Evolutionary conservation across 2,329 filamentous ascomycete species (phyloP).

Genomic region (Botrytis aclada): DNA sequence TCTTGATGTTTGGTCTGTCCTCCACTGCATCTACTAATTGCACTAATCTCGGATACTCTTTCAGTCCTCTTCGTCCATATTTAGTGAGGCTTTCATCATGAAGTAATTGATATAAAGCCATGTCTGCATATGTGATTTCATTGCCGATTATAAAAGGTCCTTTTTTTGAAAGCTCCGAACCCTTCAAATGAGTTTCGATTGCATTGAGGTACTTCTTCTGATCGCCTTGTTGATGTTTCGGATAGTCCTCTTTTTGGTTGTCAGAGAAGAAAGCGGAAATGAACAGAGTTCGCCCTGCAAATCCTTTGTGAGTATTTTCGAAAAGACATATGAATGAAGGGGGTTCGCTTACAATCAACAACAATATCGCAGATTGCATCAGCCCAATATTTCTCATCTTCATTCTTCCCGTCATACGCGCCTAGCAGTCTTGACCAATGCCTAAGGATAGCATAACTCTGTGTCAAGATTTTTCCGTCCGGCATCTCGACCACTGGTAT

Average conservation of each 20-base stretch:
- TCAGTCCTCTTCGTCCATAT: slow-evolving; percentile 31
- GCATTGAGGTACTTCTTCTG: slow-evolving; percentile 22
- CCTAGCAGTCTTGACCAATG: slow-evolving; percentile 35
- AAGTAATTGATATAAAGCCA: slow-evolving; percentile 33
- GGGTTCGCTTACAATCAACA: slow-evolving; percentile 14
- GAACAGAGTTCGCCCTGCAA: slow-evolving; percentile 5
- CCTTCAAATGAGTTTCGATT: slow-evolving; percentile 39
- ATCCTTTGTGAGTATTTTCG: not conserved
- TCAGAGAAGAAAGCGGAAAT: not conserved
- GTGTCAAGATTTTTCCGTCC: slow-evolving; percentile 36
- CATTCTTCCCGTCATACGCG: slow-evolving; percentile 35
- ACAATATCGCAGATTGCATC: slow-evolving; percentile 38
- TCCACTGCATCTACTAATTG: slow-evolving; percentile 34
- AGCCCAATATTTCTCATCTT: slow-evolving; percentile 38
- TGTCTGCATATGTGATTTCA: slow-evolving; percentile 36
- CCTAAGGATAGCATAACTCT: slow-evolving; percentile 37
- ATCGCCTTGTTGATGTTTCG: slow-evolving; percentile 1
- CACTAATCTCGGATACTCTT: slow-evolving; percentile 33
- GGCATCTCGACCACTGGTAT: slow-evolving; percentile 35
- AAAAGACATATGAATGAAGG: not conserved
- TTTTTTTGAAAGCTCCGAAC: slow-evolving; percentile 34
- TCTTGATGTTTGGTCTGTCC: slow-evolving; percentile 32
- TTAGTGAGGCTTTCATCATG: slow-evolving; percentile 36
- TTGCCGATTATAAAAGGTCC: slow-evolving; percentile 36
- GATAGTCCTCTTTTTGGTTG: not conserved